Conservation (phyloP, 1,284 basidiomycete species). For the Irpex sp. region DNA sequence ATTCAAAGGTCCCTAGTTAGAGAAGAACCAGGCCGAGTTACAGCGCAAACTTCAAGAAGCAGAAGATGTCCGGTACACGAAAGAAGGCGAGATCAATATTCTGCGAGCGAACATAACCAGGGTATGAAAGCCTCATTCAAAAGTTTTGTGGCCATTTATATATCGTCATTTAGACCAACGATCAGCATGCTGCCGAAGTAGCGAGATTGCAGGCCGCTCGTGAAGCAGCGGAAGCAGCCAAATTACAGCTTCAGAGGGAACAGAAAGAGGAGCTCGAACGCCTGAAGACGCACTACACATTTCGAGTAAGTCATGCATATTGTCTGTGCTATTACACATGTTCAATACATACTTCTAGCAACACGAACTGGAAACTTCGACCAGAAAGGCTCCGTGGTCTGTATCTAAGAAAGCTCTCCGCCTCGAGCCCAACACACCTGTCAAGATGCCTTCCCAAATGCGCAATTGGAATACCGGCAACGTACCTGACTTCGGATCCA, state of each 20-base stretch:
- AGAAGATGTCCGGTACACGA: conserved; percentile 41
- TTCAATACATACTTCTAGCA: conserved; percentile 39
- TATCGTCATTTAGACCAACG: conserved; percentile 40
- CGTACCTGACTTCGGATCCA: conserved; percentile 25
- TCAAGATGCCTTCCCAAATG: conserved; percentile 37
- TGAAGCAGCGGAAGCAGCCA: conserved; percentile 54
- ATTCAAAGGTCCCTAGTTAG: conserved; percentile 37
- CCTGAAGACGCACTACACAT: conserved; percentile 62
- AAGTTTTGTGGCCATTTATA: background rate
- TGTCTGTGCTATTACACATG: conserved; percentile 8
- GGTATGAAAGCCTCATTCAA: conserved; percentile 30
- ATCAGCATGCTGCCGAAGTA: conserved; percentile 57
- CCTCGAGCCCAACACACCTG: conserved; percentile 36
- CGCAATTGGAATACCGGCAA: conserved; percentile 30
- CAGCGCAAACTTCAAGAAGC: conserved; percentile 45
- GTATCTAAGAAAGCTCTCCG: conserved; percentile 34
- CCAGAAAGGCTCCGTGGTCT: conserved; percentile 45
- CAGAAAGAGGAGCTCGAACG: conserved; percentile 68
- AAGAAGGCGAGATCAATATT: conserved; percentile 62
- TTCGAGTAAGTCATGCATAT: conserved; percentile 47
- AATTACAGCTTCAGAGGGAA: conserved; percentile 50
- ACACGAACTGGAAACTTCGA: conserved; percentile 64
- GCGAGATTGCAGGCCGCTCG: conserved; percentile 55
- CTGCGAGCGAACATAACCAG: conserved; percentile 56
- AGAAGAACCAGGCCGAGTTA: conserved; percentile 42